Evolutionary conservation across 805 yeast genomes (phyloP).

Genomic region (Debaryomyces castellii): DNA sequence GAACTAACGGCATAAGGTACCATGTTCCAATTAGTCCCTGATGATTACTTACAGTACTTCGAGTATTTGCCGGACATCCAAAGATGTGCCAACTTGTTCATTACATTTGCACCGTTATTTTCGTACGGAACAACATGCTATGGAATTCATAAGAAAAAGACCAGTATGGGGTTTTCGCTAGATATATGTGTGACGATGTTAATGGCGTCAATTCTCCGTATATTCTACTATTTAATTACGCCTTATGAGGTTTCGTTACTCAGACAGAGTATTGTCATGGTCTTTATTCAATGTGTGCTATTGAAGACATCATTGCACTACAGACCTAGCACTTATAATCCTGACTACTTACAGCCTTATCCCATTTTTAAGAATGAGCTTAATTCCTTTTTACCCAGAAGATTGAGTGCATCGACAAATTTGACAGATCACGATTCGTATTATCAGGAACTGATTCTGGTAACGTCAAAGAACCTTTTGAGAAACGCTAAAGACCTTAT

Average conservation of each 20-base stretch:
- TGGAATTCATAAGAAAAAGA: constrained; percentile 59
- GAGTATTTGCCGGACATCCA: constrained; percentile 25
- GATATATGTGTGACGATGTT: constrained; percentile 93
- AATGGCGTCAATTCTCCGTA: constrained; percentile 68
- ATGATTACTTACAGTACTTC: constrained; percentile 6
- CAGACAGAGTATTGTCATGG: constrained; percentile 81
- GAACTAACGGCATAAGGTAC: not conserved
- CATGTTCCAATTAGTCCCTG: constrained; percentile 2
- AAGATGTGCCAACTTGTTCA: constrained; percentile 58
- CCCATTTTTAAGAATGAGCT: constrained; percentile 30
- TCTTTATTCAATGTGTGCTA: constrained; percentile 69
- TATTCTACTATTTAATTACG: constrained; percentile 72
- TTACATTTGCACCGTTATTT: constrained; percentile 79
- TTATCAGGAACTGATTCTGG: constrained; percentile 6
- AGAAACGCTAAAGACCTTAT: constrained; percentile 2
- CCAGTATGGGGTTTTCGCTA: constrained; percentile 81
- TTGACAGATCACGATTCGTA: constrained; percentile 16
- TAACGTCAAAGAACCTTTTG: constrained; percentile 5
- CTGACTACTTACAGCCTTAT: constrained; percentile 27
- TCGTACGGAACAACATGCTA: constrained; percentile 84
- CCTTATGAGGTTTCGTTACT: constrained; percentile 81
- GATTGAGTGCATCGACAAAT: constrained; percentile 12
- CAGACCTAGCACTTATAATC: constrained; percentile 42
- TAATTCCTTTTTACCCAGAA: constrained; percentile 19
- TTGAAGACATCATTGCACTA: constrained; percentile 61